Evolutionary conservation across 345 rosid genomes (phyloP).

Genomic region (Conringia planisiliqua): DNA sequence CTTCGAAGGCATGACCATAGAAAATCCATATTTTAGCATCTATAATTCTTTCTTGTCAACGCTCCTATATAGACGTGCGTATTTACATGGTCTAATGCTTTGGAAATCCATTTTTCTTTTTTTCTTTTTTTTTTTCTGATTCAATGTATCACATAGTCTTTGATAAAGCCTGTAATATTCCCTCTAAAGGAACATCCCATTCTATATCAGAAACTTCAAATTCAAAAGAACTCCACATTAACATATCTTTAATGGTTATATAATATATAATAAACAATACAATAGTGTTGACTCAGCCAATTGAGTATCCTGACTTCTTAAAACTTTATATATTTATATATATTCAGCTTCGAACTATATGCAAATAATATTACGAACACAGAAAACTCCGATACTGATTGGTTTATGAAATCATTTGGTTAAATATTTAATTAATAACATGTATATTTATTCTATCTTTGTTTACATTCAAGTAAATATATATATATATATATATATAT

Average conservation of each 20-base stretch:
- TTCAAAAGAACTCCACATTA: neutral
- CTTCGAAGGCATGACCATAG: neutral
- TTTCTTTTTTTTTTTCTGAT: neutral
- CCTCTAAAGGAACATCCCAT: neutral
- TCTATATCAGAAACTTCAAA: neutral
- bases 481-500: neutral
- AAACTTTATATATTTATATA: too few species aligned
- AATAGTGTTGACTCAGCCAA: neutral
- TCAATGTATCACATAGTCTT: slow-evolving; percentile 22
- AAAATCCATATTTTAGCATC: slow-evolving; percentile 14
- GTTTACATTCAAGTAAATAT: neutral
- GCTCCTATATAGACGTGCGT: neutral
- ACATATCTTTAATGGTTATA: neutral
- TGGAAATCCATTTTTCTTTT: slow-evolving; percentile 8
- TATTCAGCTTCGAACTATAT: too few species aligned
- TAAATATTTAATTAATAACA: neutral
- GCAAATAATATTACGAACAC: neutral
- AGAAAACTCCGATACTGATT: too few species aligned
- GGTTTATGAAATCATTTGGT: neutral
- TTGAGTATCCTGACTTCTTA: neutral
- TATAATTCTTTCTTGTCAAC: slow-evolving; percentile 5
- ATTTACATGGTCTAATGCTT: neutral
- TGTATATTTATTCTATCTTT: neutral
- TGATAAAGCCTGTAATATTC: neutral
- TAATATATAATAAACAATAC: neutral